A percentile compares a stretch with the other conserved stretches of the same genome.
Evolutionary conservation across 192 early-diverging fungal genomes (phyloP).

Genomic region (Coemansia aciculifera): DNA sequence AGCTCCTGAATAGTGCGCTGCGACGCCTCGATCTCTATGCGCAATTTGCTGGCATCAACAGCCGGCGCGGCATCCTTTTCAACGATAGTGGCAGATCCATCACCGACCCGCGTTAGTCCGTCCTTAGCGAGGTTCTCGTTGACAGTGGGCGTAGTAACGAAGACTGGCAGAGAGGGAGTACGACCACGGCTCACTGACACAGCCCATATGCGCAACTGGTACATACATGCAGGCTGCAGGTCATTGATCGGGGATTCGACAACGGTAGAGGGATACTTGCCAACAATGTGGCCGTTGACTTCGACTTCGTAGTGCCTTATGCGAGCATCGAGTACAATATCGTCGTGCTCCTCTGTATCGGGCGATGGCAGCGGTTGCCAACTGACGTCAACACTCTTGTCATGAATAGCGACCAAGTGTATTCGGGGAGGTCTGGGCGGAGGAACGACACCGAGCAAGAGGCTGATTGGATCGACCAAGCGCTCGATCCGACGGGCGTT

Average conservation of each 20-base stretch:
- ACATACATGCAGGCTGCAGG: constrained; percentile 26
- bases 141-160: constrained; percentile 32
- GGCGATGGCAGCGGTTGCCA: not conserved
- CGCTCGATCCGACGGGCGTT: constrained; percentile 39
- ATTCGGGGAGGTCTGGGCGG: constrained; percentile 30
- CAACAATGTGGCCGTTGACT: constrained; percentile 42
- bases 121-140: constrained; percentile 1
- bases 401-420: constrained; percentile 30
- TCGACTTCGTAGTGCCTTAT: constrained; percentile 36
- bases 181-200: constrained; percentile 41
- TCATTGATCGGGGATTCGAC: constrained; percentile 17
- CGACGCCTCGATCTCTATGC: constrained; percentile 15
- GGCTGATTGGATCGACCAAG: constrained; percentile 37
- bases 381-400: constrained; percentile 23
- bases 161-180: constrained; percentile 34
- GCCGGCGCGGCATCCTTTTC: not conserved
- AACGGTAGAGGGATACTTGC: constrained; percentile 10
- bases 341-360: not conserved
- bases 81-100: not conserved
- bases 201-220: constrained; percentile 47
- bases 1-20: constrained; percentile 13
- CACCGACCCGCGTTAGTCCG: not conserved
- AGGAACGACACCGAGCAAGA: constrained; percentile 40
- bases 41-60: not conserved
- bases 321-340: constrained; percentile 15